Conservation (phyloP, 176 grass and related monocot species). For the Saccharum spontaneum region DNA sequence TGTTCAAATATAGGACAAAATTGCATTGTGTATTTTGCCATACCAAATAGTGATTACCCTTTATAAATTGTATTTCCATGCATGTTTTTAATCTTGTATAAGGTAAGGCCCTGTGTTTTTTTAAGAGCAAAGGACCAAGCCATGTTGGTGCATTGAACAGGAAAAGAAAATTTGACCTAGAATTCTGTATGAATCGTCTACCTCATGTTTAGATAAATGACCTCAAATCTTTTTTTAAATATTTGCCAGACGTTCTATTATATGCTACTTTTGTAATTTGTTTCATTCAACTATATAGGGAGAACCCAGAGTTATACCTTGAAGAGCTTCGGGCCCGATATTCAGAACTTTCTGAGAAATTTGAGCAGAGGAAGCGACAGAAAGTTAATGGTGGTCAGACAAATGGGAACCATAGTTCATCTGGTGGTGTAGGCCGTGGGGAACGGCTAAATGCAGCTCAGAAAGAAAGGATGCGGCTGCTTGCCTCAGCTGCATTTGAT, state of each 20-base stretch:
- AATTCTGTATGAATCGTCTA: conserved; percentile 5
- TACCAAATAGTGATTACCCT: conserved; percentile 13
- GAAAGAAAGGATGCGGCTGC: conserved; percentile 92
- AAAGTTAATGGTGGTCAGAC: conserved; percentile 71
- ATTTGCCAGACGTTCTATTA: not conserved
- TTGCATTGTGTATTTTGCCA: conserved; percentile 19
- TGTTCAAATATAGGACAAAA: conserved; percentile 22
- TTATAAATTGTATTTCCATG: conserved; percentile 6
- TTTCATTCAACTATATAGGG: conserved; percentile 51
- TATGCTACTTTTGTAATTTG: conserved; percentile 19
- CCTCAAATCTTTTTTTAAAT: conserved; percentile 6
- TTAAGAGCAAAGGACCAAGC: not conserved
- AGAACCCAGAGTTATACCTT: conserved; percentile 93
- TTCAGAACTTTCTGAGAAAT: conserved; percentile 75
- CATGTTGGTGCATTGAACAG: conserved; percentile 3
- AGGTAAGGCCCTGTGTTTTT: not conserved
- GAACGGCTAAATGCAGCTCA: conserved; percentile 90
- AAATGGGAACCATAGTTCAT: conserved; percentile 68
- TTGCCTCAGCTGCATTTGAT: conserved; percentile 92
- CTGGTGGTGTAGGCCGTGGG: conserved; percentile 77
- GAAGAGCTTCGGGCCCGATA: conserved; percentile 75
- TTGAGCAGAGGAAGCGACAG: conserved; percentile 76
- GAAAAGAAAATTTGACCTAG: conserved; percentile 2
- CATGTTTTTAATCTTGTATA: not conserved
- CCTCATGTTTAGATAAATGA: conserved; percentile 5